A percentile compares a stretch with the other conserved stretches of the same genome.
Conservation (phyloP, 768 basidiomycete species). For the Pulveroboletus ravenelii region DNA sequence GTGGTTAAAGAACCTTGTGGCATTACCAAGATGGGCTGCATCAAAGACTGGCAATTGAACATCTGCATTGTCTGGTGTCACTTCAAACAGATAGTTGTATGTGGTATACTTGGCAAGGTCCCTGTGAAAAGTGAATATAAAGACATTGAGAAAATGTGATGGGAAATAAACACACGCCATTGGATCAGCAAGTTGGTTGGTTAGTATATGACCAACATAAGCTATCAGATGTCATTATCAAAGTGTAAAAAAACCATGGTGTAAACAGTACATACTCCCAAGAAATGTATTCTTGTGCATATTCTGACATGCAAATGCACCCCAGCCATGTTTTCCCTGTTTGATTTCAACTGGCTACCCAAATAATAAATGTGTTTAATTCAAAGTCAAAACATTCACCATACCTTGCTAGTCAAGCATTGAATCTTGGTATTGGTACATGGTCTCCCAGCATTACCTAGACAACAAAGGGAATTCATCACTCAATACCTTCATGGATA, state of each 20-base stretch:
- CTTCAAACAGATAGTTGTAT: conserved; percentile 36
- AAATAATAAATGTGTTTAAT: not conserved
- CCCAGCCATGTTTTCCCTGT: conserved; percentile 37
- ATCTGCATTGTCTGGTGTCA: not conserved
- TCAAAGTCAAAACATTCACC: not conserved
- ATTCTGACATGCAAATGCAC: conserved; percentile 38
- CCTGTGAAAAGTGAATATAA: conserved; percentile 4
- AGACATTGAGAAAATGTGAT: not conserved
- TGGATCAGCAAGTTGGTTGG: conserved; percentile 7
- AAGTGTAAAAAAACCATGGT: accelerated
- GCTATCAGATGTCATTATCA: conserved; percentile 24
- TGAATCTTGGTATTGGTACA: conserved; percentile 32
- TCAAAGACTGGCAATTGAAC: conserved; percentile 22
- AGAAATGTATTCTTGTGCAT: conserved; percentile 26
- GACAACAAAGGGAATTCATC: not conserved
- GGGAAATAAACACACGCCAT: not conserved
- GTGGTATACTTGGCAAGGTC: conserved; percentile 5
- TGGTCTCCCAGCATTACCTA: conserved; percentile 17
- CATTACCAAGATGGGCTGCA: conserved; percentile 41
- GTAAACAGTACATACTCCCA: conserved; percentile 25
- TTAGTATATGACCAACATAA: conserved; percentile 35
- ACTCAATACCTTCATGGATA: not conserved
- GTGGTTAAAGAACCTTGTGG: conserved; percentile 44
- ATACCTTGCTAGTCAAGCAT: conserved; percentile 17
- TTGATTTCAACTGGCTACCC: conserved; percentile 35